A percentile compares a stretch with the other conserved stretches of the same genome.
Evolutionary conservation across 116 monocot species (phyloP).

Genomic region (Dioscorea cayenensis): DNA sequence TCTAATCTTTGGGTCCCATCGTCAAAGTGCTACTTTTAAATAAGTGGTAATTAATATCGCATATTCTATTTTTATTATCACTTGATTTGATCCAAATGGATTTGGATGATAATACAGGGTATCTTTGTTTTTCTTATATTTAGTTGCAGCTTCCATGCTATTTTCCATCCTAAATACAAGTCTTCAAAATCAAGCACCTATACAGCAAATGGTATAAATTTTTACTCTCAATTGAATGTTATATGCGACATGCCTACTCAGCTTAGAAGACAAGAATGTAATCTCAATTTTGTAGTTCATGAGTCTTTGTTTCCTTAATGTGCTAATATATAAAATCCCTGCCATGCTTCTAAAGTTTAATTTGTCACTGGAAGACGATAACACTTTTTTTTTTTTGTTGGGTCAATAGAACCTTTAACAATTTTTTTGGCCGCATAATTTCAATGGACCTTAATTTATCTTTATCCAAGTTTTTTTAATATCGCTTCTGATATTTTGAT

Average conservation of each 20-base stretch:
- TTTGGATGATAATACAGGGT: background rate
- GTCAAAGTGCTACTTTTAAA: conserved; percentile 82
- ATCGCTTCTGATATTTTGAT: too few relatives aligned
- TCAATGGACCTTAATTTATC: too few relatives aligned
- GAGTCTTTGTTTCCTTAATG: too few relatives aligned
- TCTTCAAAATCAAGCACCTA: conserved; percentile 55
- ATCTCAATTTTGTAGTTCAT: background rate
- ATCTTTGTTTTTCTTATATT: background rate
- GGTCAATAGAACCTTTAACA: too few relatives aligned
- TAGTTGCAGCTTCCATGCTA: conserved; percentile 70
- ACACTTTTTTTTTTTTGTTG: too few relatives aligned
- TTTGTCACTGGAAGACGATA: too few relatives aligned
- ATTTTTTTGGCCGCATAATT: too few relatives aligned
- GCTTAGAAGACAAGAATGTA: background rate
- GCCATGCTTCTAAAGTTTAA: too few relatives aligned
- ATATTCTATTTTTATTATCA: background rate
- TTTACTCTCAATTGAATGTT: background rate
- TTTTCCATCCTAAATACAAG: conserved; percentile 60
- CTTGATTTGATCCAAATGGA: background rate
- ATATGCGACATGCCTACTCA: background rate
- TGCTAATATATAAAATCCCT: too few relatives aligned
- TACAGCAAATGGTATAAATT: conserved; percentile 50
- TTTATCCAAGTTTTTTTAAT: too few relatives aligned
- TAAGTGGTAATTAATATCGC: conserved; percentile 22
- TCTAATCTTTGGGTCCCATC: conserved; percentile 90